phyloP scores from a whole-genome alignment of 768 basidiomycete genomes.

The Pleurotus citrinopileatus region DNA sequence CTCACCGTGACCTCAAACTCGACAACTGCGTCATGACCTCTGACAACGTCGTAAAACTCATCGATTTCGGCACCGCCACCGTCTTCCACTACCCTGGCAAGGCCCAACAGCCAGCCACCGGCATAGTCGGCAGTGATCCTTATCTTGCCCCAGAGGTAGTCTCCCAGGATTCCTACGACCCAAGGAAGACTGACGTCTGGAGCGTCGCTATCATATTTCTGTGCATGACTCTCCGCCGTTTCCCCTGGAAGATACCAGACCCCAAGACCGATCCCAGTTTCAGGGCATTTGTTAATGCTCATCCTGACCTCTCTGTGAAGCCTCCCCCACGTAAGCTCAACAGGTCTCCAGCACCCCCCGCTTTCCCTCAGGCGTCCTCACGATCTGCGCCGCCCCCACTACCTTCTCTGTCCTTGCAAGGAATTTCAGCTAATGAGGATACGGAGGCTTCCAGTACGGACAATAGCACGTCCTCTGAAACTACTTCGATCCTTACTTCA shows the following conservation, averaged over 20 bases:
- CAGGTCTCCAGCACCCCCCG: slow-evolving; percentile 10
- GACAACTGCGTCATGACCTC: slow-evolving; percentile 99
- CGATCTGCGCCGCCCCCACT: background rate
- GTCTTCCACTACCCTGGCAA: slow-evolving; percentile 99
- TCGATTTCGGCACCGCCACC: slow-evolving; percentile 99
- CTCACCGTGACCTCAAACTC: slow-evolving; percentile 97
- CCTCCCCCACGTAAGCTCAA: slow-evolving; percentile 33
- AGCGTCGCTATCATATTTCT: slow-evolving; percentile 97
- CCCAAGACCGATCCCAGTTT: slow-evolving; percentile 90
- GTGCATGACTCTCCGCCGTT: slow-evolving; percentile 96
- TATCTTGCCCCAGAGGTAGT: slow-evolving; percentile 98
- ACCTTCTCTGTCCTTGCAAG: slow-evolving; percentile 6
- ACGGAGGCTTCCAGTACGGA: slow-evolving; percentile 28
- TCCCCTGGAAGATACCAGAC: slow-evolving; percentile 99
- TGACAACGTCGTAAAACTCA: slow-evolving; percentile 93
- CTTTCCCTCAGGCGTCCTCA: background rate
- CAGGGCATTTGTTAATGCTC: slow-evolving; percentile 87
- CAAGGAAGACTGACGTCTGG: slow-evolving; percentile 98
- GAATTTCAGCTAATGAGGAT: background rate
- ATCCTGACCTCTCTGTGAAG: slow-evolving; percentile 75
- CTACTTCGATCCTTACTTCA: slow-evolving; percentile 39
- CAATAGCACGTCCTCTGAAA: slow-evolving; percentile 39
- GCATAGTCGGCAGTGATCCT: slow-evolving; percentile 95
- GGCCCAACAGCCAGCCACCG: slow-evolving; percentile 72
- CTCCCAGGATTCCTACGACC: slow-evolving; percentile 78